A percentile compares a stretch with the other conserved stretches of the same genome.
phyloP scores from a whole-genome alignment of 768 basidiomycete species.

The Tylopilus cervinicoccineus region DNA sequence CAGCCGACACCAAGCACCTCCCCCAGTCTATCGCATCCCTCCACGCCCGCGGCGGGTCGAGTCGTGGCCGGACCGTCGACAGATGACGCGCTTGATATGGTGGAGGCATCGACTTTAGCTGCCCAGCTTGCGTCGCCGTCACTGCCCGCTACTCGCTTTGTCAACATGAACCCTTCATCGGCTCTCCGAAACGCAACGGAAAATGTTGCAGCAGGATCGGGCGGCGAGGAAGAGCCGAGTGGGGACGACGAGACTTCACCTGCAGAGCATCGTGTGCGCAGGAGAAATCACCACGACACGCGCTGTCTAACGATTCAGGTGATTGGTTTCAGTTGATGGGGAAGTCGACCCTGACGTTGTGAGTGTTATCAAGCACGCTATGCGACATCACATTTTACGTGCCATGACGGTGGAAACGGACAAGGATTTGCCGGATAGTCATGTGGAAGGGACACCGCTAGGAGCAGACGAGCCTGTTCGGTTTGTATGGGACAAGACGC shows the following conservation, averaged over 20 bases:
- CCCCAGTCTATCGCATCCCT: constrained; percentile 27
- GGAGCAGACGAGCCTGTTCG: constrained; percentile 54
- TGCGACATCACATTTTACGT: constrained; percentile 61
- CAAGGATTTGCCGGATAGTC: constrained; percentile 57
- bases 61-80: constrained; percentile 12
- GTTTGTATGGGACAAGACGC: constrained; percentile 78
- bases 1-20: constrained; percentile 30
- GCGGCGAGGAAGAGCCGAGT: constrained; percentile 36
- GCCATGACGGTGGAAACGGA: constrained; percentile 55
- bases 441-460: constrained; percentile 49
- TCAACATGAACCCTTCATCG: constrained; percentile 12
- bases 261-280: constrained; percentile 35
- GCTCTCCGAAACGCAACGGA: constrained; percentile 22
- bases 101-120: constrained; percentile 2
- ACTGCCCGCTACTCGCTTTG: constrained; percentile 19
- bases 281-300: constrained; percentile 59
- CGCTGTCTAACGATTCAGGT: constrained; percentile 63
- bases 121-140: constrained; percentile 15
- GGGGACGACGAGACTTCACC: constrained; percentile 34
- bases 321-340: background rate
- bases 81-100: background rate
- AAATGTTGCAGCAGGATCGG: constrained; percentile 29
- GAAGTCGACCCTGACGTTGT: constrained; percentile 2
- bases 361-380: constrained; percentile 50
- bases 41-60: constrained; percentile 21